Percentiles rank a stretch among this genome's conserved stretches.
phyloP scores from a whole-genome alignment of 495 filamentous ascomycete genomes.

The Daldinia vernicosa region DNA sequence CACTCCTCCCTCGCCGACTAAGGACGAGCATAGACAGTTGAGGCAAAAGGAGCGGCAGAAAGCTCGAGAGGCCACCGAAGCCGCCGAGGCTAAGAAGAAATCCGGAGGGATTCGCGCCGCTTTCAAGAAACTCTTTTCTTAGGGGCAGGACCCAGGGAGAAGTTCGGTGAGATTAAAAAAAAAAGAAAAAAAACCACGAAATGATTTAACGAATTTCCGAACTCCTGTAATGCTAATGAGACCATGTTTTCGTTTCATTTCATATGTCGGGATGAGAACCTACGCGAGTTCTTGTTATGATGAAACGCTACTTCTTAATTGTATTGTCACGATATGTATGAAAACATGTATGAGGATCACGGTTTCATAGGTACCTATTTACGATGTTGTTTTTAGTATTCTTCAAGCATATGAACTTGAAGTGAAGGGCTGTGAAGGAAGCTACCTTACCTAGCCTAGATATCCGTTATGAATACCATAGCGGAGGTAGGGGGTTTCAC shows the following conservation, averaged over 20 bases:
- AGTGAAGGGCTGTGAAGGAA: background rate
- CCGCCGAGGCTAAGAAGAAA: constrained; percentile 29
- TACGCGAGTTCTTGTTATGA: background rate
- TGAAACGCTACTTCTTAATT: constrained; percentile 2
- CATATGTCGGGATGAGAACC: constrained; percentile 11
- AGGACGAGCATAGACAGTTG: constrained; percentile 15
- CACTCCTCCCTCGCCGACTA: background rate
- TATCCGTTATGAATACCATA: background rate
- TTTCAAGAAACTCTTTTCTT: constrained; percentile 34
- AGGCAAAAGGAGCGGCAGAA: constrained; percentile 35
- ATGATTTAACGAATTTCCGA: constrained; percentile 21
- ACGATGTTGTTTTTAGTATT: constrained; percentile 4
- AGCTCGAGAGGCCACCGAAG: constrained; percentile 27
- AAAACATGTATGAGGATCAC: constrained; percentile 27
- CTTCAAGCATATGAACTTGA: constrained; percentile 4
- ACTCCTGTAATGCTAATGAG: constrained; percentile 20
- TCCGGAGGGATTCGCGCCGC: constrained; percentile 21
- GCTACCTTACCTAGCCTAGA: background rate
- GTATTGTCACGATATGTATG: constrained; percentile 37
- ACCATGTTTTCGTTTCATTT: constrained; percentile 20
- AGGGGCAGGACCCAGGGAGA: background rate
- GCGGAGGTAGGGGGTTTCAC: too few species aligned
- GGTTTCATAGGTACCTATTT: constrained; percentile 14
- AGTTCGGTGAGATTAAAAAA: background rate
- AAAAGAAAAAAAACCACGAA: background rate